Evolutionary conservation across 1,284 basidiomycete genomes (phyloP).

Genomic region (Cutaneotrichosporon dermatis): DNA sequence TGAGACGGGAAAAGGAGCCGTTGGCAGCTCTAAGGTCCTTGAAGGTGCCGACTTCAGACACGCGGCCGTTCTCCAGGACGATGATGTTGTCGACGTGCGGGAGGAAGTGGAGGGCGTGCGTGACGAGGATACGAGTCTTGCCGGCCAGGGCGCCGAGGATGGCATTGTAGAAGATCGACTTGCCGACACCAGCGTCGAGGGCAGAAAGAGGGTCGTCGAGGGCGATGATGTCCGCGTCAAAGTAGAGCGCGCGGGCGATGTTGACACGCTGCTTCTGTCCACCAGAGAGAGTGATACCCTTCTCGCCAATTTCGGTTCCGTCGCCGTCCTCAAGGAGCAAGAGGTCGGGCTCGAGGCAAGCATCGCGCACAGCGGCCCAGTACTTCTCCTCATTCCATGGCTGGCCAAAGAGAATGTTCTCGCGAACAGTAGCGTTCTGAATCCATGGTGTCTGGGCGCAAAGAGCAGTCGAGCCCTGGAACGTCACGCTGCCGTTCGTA

Average conservation of each 20-base stretch:
- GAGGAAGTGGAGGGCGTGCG: constrained; percentile 52
- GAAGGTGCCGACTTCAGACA: constrained; percentile 73
- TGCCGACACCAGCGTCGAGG: constrained; percentile 82
- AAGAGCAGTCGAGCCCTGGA: constrained; percentile 67
- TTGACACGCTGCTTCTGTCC: constrained; percentile 52
- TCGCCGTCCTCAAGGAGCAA: constrained; percentile 77
- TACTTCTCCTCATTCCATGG: constrained; percentile 73
- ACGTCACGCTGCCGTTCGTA: constrained; percentile 58
- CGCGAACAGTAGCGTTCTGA: constrained; percentile 64
- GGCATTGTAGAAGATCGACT: constrained; percentile 75
- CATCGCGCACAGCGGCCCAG: constrained; percentile 67
- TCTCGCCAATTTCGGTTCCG: constrained; percentile 86
- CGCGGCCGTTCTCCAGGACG: constrained; percentile 59
- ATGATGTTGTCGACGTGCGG: constrained; percentile 51
- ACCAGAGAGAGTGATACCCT: constrained; percentile 53
- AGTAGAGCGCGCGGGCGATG: constrained; percentile 78
- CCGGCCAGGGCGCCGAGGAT: constrained; percentile 59
- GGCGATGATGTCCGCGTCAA: constrained; percentile 75
- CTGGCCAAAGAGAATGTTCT: constrained; percentile 79
- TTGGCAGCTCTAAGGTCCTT: constrained; percentile 58
- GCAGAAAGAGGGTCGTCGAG: constrained; percentile 77
- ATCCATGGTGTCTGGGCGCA: constrained; percentile 77
- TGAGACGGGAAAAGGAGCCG: constrained; percentile 68
- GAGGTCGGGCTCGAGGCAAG: constrained; percentile 72
- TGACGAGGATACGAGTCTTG: constrained; percentile 71